Evolutionary conservation across 2,329 filamentous ascomycete genomes (phyloP), one percentile per base, ranked within the genome.

Genomic region (Calonectria hawksworthii): DNA sequence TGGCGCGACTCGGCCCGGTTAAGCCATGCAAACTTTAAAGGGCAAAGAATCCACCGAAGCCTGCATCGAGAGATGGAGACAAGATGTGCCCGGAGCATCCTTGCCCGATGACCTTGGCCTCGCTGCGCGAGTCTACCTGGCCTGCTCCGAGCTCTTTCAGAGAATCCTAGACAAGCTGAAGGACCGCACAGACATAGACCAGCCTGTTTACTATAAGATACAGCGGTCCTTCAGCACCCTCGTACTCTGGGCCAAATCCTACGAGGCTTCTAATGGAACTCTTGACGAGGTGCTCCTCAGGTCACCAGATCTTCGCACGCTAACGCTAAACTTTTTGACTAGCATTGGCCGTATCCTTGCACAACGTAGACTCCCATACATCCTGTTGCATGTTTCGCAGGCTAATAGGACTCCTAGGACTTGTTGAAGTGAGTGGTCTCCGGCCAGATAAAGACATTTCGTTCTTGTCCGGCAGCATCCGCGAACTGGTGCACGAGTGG

Each of bases 241-340:
- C 18, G 41, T 65, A 38, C 61, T 65, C 30, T 65, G 41, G 41
- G 41, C 61, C 44, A 44, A 50, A 65, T 32, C 38, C 30, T 50
- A 65, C 30, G 38, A 50, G 26, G 41, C 61, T 65, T 65, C 61
- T 13, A 65, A 50, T 30, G 61, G 61, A 65, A 50, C 61, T 50
- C 61, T 65, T 13, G 61, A 65, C 61, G 61, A 65, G 30, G 38
- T 65, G 61, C 61, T 65, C 61, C 26, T 34, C 11, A 44, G 41
- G 41, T 65, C 61, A 9, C 61, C 61, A 38, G 38, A 65, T 23
- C 61, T 65, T 65, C 61, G 41, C 61, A 65, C 61, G 61, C 61
- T 65, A 44, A 65, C 61, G 41, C 61, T 65, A 44, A 65, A 65
- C 61, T 65, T 65, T 65, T 50, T 65, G 61, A 65, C 41, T 50